Percentiles rank a stretch among this genome's conserved stretches.
phyloP scores from a whole-genome alignment of 768 basidiomycete species.

The Macrocybe gigantea region DNA sequence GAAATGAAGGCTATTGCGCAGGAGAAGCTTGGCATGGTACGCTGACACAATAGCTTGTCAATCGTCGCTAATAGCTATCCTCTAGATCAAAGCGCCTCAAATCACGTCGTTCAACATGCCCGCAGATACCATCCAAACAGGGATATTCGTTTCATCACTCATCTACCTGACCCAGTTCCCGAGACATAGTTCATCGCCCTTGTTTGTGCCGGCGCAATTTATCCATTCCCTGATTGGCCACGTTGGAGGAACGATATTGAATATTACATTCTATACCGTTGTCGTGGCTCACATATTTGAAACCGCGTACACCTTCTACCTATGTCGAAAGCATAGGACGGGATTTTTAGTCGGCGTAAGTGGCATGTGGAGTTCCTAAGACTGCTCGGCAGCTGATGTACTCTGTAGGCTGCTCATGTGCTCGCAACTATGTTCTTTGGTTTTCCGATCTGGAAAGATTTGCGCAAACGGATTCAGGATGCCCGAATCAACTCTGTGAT shows the following conservation, averaged over 20 bases:
- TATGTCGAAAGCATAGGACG: conserved; percentile 45
- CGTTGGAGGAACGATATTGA: conserved; percentile 14
- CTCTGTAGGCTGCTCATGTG: conserved; percentile 46
- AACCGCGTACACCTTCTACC: conserved; percentile 35
- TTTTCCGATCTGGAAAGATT: conserved; percentile 44
- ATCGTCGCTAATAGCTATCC: neutral
- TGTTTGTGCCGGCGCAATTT: conserved; percentile 26
- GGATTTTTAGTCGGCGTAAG: conserved; percentile 36
- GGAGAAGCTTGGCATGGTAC: conserved; percentile 74
- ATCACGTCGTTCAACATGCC: conserved; percentile 53
- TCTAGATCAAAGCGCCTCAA: conserved; percentile 56
- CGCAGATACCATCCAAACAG: conserved; percentile 14
- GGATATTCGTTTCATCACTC: conserved; percentile 16
- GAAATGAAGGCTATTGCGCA: conserved; percentile 80
- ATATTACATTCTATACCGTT: conserved; percentile 23
- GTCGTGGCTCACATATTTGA: conserved; percentile 39
- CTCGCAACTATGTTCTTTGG: conserved; percentile 46
- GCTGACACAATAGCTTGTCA: conserved; percentile 12
- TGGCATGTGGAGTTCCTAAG: neutral
- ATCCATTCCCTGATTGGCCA: conserved; percentile 18
- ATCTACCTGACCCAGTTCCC: conserved; percentile 26
- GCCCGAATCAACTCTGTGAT: conserved; percentile 76
- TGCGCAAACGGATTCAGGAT: conserved; percentile 54
- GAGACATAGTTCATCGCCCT: conserved; percentile 16
- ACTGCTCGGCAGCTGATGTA: neutral